A percentile compares a stretch with the other conserved stretches of the same genome.
These are phyloP conservation scores for Yamadazyma takamatsuzukensis DNA, from an alignment of 805 yeast genomes.

Conservation along the genomic window DNA sequence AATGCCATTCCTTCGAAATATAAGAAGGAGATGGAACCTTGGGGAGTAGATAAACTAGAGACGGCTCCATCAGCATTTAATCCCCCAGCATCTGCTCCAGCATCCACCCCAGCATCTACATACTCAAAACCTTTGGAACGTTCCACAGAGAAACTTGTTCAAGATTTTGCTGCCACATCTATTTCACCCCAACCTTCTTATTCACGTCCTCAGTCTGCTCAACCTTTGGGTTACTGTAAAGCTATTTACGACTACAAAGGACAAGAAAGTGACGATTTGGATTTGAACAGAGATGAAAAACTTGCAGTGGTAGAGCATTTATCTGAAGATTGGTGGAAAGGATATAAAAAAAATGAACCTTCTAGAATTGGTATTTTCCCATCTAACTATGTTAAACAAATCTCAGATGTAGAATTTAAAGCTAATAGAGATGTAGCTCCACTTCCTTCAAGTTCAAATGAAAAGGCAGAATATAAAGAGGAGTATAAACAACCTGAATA, in stretches of 20 bases:
- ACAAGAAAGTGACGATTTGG: slow-evolving; percentile 73
- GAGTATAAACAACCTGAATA: too few species aligned
- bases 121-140: too few species aligned
- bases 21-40: slow-evolving; percentile 47
- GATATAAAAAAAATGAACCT: slow-evolving; percentile 43
- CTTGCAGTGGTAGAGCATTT: slow-evolving; percentile 67
- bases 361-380: slow-evolving; percentile 78
- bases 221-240: slow-evolving; percentile 41
- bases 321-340: slow-evolving; percentile 91
- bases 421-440: slow-evolving; percentile 7
- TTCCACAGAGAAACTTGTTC: too few species aligned
- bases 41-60: slow-evolving; percentile 35
- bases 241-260: slow-evolving; percentile 75
- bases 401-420: slow-evolving; percentile 30
- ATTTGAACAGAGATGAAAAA: slow-evolving; percentile 61
- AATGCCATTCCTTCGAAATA: slow-evolving; percentile 56
- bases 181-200: background rate
- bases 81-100: background rate
- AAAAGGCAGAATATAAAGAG: slow-evolving; percentile 16
- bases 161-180: too few species aligned
- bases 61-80: background rate
- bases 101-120: too few species aligned
- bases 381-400: slow-evolving; percentile 66
- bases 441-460: slow-evolving; percentile 7
- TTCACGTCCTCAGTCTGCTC: slow-evolving; percentile 2